phyloP scores from a whole-genome alignment of 805 yeast species.

The Nakazawaea holstii region DNA sequence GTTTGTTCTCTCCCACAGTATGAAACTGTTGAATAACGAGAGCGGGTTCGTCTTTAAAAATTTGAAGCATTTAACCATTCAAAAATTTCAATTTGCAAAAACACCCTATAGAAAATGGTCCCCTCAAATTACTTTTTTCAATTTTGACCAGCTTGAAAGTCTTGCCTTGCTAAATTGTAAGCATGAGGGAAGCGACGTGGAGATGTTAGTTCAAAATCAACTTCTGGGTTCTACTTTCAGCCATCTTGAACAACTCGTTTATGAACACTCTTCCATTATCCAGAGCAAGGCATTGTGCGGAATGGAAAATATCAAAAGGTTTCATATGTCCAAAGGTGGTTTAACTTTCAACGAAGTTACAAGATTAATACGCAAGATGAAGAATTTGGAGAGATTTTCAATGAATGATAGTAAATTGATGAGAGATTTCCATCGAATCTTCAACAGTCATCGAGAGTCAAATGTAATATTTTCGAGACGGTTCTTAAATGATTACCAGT shows the following conservation, averaged over 20 bases:
- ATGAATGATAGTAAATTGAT: conserved; percentile 9
- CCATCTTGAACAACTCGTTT: conserved; percentile 3
- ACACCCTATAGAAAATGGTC: conserved; percentile 6
- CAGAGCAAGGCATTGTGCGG: background rate
- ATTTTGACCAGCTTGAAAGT: background rate
- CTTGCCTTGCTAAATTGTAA: conserved; percentile 9
- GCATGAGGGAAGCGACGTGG: background rate
- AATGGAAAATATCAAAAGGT: conserved; percentile 4
- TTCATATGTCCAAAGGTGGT: conserved; percentile 9
- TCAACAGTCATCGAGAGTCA: conserved; percentile 9
- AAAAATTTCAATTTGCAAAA: conserved; percentile 7
- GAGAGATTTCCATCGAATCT: conserved; percentile 9
- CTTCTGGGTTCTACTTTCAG: background rate
- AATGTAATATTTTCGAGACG: conserved; percentile 8
- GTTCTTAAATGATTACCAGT: conserved; percentile 9
- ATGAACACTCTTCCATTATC: conserved; percentile 7
- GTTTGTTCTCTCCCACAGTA: background rate
- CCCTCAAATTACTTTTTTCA: background rate
- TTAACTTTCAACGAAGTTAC: conserved; percentile 1
- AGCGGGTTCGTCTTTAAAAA: background rate
- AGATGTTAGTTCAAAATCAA: background rate
- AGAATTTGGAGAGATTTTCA: conserved; percentile 4
- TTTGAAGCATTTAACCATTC: conserved; percentile 3
- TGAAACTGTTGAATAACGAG: background rate
- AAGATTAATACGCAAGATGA: background rate